Evolutionary conservation across 2,329 filamentous ascomycete species (phyloP), one percentile per base, ranked within the genome.

Genomic region (Fusarium haematococcum): DNA sequence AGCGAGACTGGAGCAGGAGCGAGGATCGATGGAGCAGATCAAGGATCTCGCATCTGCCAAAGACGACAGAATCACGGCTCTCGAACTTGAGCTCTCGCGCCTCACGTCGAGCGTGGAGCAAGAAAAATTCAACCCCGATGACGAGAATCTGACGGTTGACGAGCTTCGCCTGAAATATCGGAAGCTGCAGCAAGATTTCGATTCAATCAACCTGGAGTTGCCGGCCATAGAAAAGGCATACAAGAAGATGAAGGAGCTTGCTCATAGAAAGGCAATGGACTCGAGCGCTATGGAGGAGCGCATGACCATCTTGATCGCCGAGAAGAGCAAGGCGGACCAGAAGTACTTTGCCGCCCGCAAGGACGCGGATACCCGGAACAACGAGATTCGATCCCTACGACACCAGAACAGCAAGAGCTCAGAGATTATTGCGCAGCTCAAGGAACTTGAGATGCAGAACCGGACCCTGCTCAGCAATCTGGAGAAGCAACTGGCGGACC

Each of bases 341-440:
- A 98, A 98, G 83, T 99, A 97, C 81, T 98, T 98, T 82, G 94
- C 94, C 1, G 95, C 95, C 10, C 95, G 97, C 88, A 98, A 98
- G 81, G 93, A 95, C 76, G 97, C 96, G 80, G 96, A 98, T 79
- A 92, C 93, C 52, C 90, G 95, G 60, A 93, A 95, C 67, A 88
- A 90, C 68, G 96, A 98, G 83, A 92, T 97, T 56, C 89, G 94
- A 76, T 90, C 92, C 5, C 85, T 98, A 67, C 91, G 95, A 70
- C 88, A 91, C 71, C 95, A 98, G 81, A 97, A 96, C 80, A 88
- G 90, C 57, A 97, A 97, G 84, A 97, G 94, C 67, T 95, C 95
- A 0, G 97, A 98, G 81, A 97, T 98, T 69, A 95, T 99, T 48
- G 90, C 95, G 1, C 94, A 97, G 76, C 87, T 98, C 65, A 99